A percentile compares a stretch with the other conserved stretches of the same genome.
phyloP scores from a whole-genome alignment of 352 stramenopile genomes.

The Globisporangium orthogonon region DNA sequence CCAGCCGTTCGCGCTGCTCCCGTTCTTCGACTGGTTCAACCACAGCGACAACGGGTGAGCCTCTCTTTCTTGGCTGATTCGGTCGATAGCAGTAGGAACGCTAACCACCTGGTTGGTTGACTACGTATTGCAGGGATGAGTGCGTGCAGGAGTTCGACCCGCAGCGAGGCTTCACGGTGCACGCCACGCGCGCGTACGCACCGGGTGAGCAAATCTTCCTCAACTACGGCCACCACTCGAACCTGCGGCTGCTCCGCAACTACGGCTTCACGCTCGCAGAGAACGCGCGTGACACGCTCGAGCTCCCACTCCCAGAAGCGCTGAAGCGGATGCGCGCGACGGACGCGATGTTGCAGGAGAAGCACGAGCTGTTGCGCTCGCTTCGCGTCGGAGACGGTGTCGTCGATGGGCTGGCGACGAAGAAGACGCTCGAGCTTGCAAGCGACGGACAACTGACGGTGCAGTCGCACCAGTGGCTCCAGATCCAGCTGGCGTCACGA shows the following conservation, averaged over 20 bases:
- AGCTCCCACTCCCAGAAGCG: slow-evolving; percentile 25
- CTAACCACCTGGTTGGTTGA: background rate
- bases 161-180: slow-evolving; percentile 53
- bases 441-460: slow-evolving; percentile 23
- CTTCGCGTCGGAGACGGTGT: slow-evolving; percentile 9
- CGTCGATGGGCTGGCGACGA: slow-evolving; percentile 7
- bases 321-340: slow-evolving; percentile 26
- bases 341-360: slow-evolving; percentile 24
- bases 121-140: slow-evolving; percentile 31
- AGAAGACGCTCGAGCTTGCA: slow-evolving; percentile 28
- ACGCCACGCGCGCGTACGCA: slow-evolving; percentile 48
- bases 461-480: slow-evolving; percentile 45
- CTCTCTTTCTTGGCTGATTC: background rate
- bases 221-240: slow-evolving; percentile 68
- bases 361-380: slow-evolving; percentile 29
- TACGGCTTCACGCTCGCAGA: slow-evolving; percentile 56
- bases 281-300: slow-evolving; percentile 40
- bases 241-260: slow-evolving; percentile 68
- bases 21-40: slow-evolving; percentile 88
- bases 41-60: slow-evolving; percentile 51
- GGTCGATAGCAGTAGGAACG: background rate
- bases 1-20: slow-evolving; percentile 79
- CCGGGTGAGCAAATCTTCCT: slow-evolving; percentile 74
- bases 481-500: slow-evolving; percentile 36
- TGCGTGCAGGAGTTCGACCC: slow-evolving; percentile 56